Evolutionary conservation across 129 eudicot species (phyloP), one percentile per base, ranked within the genome.

Genomic region (Solidago caesia): DNA sequence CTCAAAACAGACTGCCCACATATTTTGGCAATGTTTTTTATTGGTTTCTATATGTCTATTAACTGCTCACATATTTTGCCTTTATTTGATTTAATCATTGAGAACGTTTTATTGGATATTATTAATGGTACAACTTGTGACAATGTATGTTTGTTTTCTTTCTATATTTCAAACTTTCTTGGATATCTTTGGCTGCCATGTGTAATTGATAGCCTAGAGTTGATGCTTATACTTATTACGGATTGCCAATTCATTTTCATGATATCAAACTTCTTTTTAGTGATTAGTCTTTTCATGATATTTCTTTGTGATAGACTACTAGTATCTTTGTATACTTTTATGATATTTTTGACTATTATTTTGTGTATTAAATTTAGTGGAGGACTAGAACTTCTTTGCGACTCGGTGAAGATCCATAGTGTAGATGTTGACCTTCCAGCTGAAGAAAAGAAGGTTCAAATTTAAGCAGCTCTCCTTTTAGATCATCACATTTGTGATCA

Each of bases 381-480:
- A 62, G 98, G 98, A 69, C 77, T 92, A 77, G 98, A 92, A 79
- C 90, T 92, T 71, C 96, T 92, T 21, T 92, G 98, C 75, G 78
- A 92, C 78, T 89, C 96, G 2, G 95, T 89, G 39, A 92, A 92
- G 85, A 82, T 87, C 80, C 98, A 92, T 67, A 76, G 67, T 43
- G 85, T 92, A 58, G 68, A 86, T 81, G 95, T 92, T 63, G 89
- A 87, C 46, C 76, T 76, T 64, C 85, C 85, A 56, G 74, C 75
- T 61, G 90, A 80, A 67, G 96, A 80, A 75, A 79, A 86, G 65
- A 84, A 85, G 96, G 97, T 89, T 62, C 47, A 16, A 45, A 62
- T 55, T 47, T 77, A 57, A 57, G 4, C 49, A 64, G 56, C 55
- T 62, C 49, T 7, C 45, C 52, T 72, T 55, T 13, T n/a, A 52